phyloP scores from a whole-genome alignment of 306 rosid genomes.

The Ammopiptanthus mongolicus region DNA sequence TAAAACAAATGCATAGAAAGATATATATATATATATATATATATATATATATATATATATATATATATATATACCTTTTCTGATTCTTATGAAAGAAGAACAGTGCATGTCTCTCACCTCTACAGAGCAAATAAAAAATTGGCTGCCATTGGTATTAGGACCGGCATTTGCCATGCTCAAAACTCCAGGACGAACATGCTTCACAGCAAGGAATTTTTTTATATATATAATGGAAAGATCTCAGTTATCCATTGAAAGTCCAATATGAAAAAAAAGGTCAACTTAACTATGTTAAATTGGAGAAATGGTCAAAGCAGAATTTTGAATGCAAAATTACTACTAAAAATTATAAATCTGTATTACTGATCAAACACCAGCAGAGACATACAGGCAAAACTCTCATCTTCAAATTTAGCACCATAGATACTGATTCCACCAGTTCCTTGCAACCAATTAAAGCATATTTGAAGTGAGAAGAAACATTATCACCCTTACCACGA shows the following conservation, averaged over 20 bases:
- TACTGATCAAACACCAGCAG: conserved; percentile 10
- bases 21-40: too few species aligned
- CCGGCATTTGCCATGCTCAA: conserved; percentile 98
- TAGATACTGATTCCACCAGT: conserved; percentile 89
- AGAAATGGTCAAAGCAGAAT: neutral
- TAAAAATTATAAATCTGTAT: neutral
- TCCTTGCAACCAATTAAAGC: conserved; percentile 53
- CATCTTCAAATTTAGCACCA: conserved; percentile 71
- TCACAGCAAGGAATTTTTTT: conserved; percentile 53
- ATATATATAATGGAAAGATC: neutral
- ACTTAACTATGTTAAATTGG: neutral
- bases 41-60: too few species aligned
- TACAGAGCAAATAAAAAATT: conserved; percentile 81
- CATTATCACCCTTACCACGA: neutral
- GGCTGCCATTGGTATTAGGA: conserved; percentile 81
- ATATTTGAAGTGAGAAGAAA: conserved; percentile 12
- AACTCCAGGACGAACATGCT: conserved; percentile 87
- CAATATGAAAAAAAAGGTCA: neutral
- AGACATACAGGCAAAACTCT: conserved; percentile 60
- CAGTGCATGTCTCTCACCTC: conserved; percentile 48
- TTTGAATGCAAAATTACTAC: neutral
- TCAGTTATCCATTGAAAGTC: neutral
- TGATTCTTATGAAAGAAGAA: too few species aligned
- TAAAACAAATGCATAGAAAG: too few species aligned
- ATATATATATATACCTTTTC: too few species aligned